Evolutionary conservation across 2,329 filamentous ascomycete species (phyloP).

Genomic region (Aspergillus alliaceus): DNA sequence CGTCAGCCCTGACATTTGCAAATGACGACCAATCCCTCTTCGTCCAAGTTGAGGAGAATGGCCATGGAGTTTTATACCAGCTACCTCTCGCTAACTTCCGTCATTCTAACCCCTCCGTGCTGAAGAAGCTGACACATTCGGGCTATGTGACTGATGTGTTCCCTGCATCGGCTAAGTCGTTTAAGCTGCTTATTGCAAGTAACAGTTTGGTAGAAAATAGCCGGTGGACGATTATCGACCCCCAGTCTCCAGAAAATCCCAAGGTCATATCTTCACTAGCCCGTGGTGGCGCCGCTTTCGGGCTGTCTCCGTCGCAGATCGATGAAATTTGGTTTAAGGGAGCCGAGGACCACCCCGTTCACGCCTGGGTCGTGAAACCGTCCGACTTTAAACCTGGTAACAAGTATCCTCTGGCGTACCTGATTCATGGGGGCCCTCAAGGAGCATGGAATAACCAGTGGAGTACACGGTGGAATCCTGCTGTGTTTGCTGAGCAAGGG

Average conservation of each 20-base stretch:
- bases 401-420: conserved; percentile 55
- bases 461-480: conserved; percentile 56
- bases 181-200: conserved; percentile 43
- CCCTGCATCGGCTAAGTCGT: conserved; percentile 33
- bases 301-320: conserved; percentile 43
- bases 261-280: conserved; percentile 40
- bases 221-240: conserved; percentile 43
- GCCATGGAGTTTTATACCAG: conserved; percentile 45
- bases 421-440: conserved; percentile 56
- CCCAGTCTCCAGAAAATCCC: conserved; percentile 27
- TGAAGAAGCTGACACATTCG: conserved; percentile 40
- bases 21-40: conserved; percentile 43
- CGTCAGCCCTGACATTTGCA: conserved; percentile 42
- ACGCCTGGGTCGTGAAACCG: conserved; percentile 50
- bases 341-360: conserved; percentile 44
- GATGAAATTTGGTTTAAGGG: conserved; percentile 49
- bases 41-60: conserved; percentile 43
- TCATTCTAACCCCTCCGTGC: conserved; percentile 27
- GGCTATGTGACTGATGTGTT: conserved; percentile 44
- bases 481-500: conserved; percentile 61
- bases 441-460: conserved; percentile 55
- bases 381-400: conserved; percentile 46
- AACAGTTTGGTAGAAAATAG: conserved; percentile 48
- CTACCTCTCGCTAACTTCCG: conserved; percentile 32
- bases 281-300: conserved; percentile 39